A percentile compares a stretch with the other conserved stretches of the same genome.
Conservation (phyloP, 176 grass and related monocot species). For the Rhynchospora tenuis region DNA sequence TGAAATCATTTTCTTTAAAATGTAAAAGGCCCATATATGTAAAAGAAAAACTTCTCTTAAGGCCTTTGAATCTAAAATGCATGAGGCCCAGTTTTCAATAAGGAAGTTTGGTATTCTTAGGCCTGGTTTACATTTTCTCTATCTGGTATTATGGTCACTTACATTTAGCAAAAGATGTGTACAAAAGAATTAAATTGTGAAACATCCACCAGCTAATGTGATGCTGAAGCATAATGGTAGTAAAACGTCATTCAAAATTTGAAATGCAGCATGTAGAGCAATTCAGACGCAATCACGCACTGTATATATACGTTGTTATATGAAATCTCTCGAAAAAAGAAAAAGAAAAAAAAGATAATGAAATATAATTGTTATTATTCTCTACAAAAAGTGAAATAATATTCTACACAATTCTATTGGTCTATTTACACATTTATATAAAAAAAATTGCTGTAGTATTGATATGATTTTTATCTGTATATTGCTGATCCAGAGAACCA, state of each 20-base stretch:
- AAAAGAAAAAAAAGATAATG: not conserved
- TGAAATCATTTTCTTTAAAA: not conserved
- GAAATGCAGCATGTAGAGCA: not conserved
- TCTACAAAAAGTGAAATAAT: not conserved
- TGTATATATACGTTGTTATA: not conserved
- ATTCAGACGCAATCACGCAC: not conserved
- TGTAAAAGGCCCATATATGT: not conserved
- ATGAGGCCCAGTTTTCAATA: not conserved
- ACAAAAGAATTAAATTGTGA: not conserved
- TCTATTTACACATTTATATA: not conserved
- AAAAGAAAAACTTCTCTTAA: not conserved
- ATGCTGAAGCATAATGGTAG: not conserved
- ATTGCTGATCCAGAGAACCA: not conserved
- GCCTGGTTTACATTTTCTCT: not conserved
- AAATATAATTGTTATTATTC: not conserved
- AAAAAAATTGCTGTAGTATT: too few relatives aligned
- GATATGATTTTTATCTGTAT: not conserved
- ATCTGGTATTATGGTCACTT: not conserved
- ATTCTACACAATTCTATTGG: not conserved
- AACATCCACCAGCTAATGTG: not conserved
- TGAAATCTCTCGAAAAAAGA: not conserved
- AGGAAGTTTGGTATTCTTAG: not conserved
- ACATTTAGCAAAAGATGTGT: not conserved
- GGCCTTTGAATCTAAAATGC: not conserved
- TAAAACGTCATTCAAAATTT: not conserved